Evolutionary conservation across 306 rosid species (phyloP).

Genomic region (Dalbergia cochinchinensis): DNA sequence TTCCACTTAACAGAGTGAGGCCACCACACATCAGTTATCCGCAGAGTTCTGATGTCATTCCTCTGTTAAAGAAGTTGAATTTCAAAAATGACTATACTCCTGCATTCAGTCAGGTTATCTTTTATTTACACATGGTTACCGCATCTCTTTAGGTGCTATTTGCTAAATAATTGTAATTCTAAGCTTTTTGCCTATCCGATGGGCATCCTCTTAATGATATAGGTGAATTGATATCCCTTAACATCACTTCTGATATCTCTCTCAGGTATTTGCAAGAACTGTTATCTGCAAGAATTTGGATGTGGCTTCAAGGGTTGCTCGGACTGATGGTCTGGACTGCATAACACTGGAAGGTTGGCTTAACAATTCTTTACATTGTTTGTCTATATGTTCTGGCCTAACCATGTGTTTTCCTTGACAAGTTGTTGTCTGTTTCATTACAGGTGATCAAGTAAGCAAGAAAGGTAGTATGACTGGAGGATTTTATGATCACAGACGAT

Average conservation of each 20-base stretch:
- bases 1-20: constrained; percentile 93
- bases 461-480: constrained; percentile 99
- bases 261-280: constrained; percentile 94
- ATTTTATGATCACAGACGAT: constrained; percentile 93
- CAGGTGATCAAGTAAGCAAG: constrained; percentile 99
- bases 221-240: constrained; percentile 40
- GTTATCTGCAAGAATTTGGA: constrained; percentile 94
- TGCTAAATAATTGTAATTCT: constrained; percentile 10
- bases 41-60: constrained; percentile 89
- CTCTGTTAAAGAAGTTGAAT: constrained; percentile 77
- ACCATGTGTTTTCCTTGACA: constrained; percentile 45
- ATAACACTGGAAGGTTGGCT: constrained; percentile 91
- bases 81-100: constrained; percentile 60
- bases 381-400: constrained; percentile 31
- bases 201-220: constrained; percentile 5
- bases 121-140: constrained; percentile 15
- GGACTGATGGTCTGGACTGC: constrained; percentile 88
- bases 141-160: constrained; percentile 27
- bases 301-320: constrained; percentile 95
- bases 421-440: constrained; percentile 36
- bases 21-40: constrained; percentile 81
- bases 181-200: constrained; percentile 10
- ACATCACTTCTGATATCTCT: constrained; percentile 40
- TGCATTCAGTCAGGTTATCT: constrained; percentile 83
- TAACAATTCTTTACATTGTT: constrained; percentile 30